Base-by-base conservation (phyloP, 495 filamentous ascomycete species). In the Bryoglossum gracile region DNA sequence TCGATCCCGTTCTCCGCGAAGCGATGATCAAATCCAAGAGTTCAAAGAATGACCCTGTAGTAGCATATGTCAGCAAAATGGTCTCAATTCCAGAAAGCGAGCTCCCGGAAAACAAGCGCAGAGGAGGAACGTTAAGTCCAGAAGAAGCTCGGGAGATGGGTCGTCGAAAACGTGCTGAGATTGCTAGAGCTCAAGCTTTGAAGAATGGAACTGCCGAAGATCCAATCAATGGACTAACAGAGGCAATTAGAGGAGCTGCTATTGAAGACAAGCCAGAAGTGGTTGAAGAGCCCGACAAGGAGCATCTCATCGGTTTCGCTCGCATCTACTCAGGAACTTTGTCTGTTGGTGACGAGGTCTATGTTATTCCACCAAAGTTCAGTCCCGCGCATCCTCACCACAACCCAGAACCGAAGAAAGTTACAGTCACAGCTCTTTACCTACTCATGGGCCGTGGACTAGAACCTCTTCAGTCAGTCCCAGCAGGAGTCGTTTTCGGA, bases 21-120 rank as follows among this genome's bases (percentile, higher is more conserved):
- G 89, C 92, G 8, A 89, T 97, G 81, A 59, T 86, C 3, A 74
- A 81, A 1, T 96, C 92, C 61, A 84, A 85, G 54, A 79, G 77
- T 3, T 67, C 65, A 1, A 65, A 74, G 8, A 74, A 78, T 0
- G 83, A 84, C 39, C 91, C 92, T 2, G 81, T 94, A 2, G 87
- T 97, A 5, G 92, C 89, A 8, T 99, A 94, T 55, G 88, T 99
- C 34, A 96, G 90, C 66, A 99, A 99, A 65, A 94, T 99, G 90
- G 86, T 95, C 17, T 89, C 92, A 1, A 78, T 97, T 14, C 89
- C 87, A 1, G 87, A 90, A 58, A 95, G 87, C 58, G 89, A 97
- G 52, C 73, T 99, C 14, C 80, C 82, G 1, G 73, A 87, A 43
- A 88, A 90, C 51, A 91, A 82, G 60, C 78, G 85, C 22, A 78